Base-by-base conservation (phyloP, 371 early-diverging fungal species). In the Coemansia sp. region DNA sequence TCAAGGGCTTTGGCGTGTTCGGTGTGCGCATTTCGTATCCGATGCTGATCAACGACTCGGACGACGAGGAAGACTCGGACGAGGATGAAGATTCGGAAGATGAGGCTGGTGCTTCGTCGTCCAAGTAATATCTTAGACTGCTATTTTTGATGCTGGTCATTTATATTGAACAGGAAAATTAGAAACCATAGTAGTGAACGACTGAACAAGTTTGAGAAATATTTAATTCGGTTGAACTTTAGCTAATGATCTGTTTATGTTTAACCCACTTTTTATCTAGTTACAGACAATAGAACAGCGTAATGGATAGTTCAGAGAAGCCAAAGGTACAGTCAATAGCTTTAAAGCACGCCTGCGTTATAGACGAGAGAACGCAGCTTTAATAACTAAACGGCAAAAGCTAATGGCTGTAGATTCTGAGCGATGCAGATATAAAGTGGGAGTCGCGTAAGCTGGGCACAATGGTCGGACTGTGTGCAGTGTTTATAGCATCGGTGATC, bases 11-110 rank as follows among this genome's bases (percentile, higher is more conserved):
- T 69, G 79, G 80, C 40, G 62, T 79, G 63, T 79, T 68, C 61
- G 79, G 79, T 28, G 41, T 79, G 57, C 77, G 79, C 63, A 78
- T 78, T 54, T 71, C 78, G 17, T 75, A 75, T 51, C 76, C 76
- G n/a, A 71, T 75, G 68, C 65, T 75, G 28, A 48, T 75, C 49
- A 52, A 71, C 49, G 76, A 67, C 44, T 54, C 63, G 17, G 71
- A 71, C 8, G 79, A 78, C 4, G 67, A 70, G 32, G 32, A 32
- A 32, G 32, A 32, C 32, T 32, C 32, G 32, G 32, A 32, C 32
- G 32, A 32, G 32, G 32, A 32, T 32, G 32, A 32, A 26, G 24
- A 51, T 2, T 66, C 61, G 7, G 63, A 59, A 19, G 67, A 64
- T 0, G 69, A 69, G 4, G 72, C 63, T 0, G 54, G 26, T n/a